These are phyloP conservation scores for Thamnidium elegans DNA, from an alignment of 192 early-diverging fungal genomes.

Conservation along the genomic window DNA sequence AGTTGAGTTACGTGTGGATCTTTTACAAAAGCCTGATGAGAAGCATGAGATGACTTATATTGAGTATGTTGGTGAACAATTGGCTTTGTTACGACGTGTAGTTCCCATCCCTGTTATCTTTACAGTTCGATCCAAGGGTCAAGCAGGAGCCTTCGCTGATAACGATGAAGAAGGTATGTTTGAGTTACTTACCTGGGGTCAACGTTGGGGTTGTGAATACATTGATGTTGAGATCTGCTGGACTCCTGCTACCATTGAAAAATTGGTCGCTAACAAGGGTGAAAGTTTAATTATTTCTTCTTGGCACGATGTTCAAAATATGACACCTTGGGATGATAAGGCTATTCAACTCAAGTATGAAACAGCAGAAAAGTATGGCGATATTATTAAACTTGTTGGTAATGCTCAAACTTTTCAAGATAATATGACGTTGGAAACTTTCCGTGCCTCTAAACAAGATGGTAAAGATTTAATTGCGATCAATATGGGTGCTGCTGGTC, in stretches of 20 bases:
- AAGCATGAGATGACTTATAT: slow-evolving; percentile 33
- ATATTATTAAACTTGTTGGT: slow-evolving; percentile 94
- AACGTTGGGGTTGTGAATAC: slow-evolving; percentile 91
- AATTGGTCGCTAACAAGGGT: slow-evolving; percentile 58
- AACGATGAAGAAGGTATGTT: slow-evolving; percentile 59
- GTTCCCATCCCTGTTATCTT: slow-evolving; percentile 84
- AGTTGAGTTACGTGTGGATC: slow-evolving; percentile 90
- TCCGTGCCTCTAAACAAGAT: slow-evolving; percentile 49
- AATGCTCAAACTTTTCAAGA: slow-evolving; percentile 69
- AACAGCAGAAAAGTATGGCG: slow-evolving; percentile 58
- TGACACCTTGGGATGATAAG: slow-evolving; percentile 59
- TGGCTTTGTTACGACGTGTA: slow-evolving; percentile 69
- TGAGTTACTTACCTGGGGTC: slow-evolving; percentile 61
- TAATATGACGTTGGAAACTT: slow-evolving; percentile 78
- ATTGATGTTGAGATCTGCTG: slow-evolving; percentile 80
- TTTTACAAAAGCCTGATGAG: slow-evolving; percentile 58
- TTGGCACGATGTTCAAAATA: slow-evolving; percentile 80
- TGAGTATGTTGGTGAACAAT: slow-evolving; percentile 75
- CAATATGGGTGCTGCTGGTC: slow-evolving; percentile 92
- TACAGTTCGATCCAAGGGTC: slow-evolving; percentile 85
- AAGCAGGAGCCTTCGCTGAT: slow-evolving; percentile 85
- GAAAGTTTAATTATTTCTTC: slow-evolving; percentile 75
- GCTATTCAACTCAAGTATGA: slow-evolving; percentile 55
- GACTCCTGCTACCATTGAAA: slow-evolving; percentile 37
- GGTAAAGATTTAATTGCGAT: slow-evolving; percentile 85